Conservation (phyloP, 1,139 yeast species). For the Scheffersomyces lignicola region DNA sequence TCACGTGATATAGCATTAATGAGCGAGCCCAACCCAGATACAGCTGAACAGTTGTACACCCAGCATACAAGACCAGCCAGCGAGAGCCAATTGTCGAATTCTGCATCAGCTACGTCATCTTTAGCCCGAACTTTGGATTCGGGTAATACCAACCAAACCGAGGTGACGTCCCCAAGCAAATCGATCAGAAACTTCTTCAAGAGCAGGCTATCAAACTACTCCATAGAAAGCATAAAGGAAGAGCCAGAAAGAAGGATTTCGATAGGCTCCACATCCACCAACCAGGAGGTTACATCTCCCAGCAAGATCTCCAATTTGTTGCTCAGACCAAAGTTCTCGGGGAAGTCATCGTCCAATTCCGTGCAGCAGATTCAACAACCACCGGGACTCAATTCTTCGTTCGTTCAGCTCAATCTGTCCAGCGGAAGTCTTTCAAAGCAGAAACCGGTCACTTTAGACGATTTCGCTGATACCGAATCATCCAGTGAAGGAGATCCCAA, state of each 20-base stretch:
- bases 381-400: not conserved
- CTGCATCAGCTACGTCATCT: constrained; percentile 6
- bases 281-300: constrained; percentile 1
- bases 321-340: constrained; percentile 23
- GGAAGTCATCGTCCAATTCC: constrained; percentile 20
- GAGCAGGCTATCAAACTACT: constrained; percentile 25
- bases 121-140: constrained; percentile 1
- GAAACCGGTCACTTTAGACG: constrained; percentile 29
- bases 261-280: not conserved
- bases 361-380: constrained; percentile 5
- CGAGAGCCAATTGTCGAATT: constrained; percentile 5
- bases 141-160: constrained; percentile 6
- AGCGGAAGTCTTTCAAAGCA: not conserved
- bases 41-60: constrained; percentile 4
- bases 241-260: constrained; percentile 19
- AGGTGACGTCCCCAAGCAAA: constrained; percentile 28
- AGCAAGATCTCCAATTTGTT: constrained; percentile 2
- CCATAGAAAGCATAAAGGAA: constrained; percentile 28
- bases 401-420: constrained; percentile 3
- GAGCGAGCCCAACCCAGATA: too few relatives aligned
- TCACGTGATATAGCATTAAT: too few relatives aligned
- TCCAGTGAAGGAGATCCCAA: constrained; percentile 18
- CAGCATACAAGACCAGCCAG: too few relatives aligned
- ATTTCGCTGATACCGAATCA: constrained; percentile 43
- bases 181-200: constrained; percentile 26